A percentile compares a stretch with the other conserved stretches of the same genome.
Conservation (phyloP, 78 protist genomes). For the Dictyostelium brefeldianum region DNA sequence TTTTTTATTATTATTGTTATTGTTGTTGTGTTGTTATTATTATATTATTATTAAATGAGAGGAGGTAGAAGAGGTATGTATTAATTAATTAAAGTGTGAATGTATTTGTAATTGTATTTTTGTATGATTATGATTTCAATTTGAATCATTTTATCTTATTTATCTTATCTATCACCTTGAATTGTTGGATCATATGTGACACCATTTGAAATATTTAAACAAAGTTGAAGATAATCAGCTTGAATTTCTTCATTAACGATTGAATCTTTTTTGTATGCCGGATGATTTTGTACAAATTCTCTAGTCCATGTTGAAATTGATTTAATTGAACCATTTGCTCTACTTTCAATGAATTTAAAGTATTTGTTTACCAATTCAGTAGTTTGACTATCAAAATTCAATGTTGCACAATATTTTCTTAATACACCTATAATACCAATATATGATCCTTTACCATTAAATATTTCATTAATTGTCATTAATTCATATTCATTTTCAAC, state of each 20-base stretch:
- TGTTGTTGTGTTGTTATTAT: too few relatives aligned
- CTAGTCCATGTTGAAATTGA: slow-evolving; percentile 90
- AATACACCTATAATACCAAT: slow-evolving; percentile 28
- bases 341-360: slow-evolving; percentile 23
- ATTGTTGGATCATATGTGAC: slow-evolving; percentile 18
- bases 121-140: too few relatives aligned
- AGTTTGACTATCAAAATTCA: slow-evolving; percentile 34
- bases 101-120: too few relatives aligned
- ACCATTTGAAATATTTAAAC: slow-evolving; percentile 28
- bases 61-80: too few relatives aligned
- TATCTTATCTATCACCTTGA: slow-evolving; percentile 20
- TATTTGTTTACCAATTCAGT: slow-evolving; percentile 19
- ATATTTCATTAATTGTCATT: slow-evolving; percentile 78
- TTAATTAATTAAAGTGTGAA: too few relatives aligned
- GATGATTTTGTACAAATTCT: slow-evolving; percentile 84
- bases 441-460: slow-evolving; percentile 62
- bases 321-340: slow-evolving; percentile 72
- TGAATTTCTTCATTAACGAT: slow-evolving; percentile 83
- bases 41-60: too few relatives aligned
- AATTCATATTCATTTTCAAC: slow-evolving; percentile 71
- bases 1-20: too few relatives aligned
- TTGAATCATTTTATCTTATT: too few relatives aligned
- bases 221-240: slow-evolving; percentile 82
- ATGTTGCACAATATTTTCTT: neutral
- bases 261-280: slow-evolving; percentile 90